phyloP scores from a whole-genome alignment of 2,329 filamentous ascomycete genomes.

The Fusarium lyarnte region DNA sequence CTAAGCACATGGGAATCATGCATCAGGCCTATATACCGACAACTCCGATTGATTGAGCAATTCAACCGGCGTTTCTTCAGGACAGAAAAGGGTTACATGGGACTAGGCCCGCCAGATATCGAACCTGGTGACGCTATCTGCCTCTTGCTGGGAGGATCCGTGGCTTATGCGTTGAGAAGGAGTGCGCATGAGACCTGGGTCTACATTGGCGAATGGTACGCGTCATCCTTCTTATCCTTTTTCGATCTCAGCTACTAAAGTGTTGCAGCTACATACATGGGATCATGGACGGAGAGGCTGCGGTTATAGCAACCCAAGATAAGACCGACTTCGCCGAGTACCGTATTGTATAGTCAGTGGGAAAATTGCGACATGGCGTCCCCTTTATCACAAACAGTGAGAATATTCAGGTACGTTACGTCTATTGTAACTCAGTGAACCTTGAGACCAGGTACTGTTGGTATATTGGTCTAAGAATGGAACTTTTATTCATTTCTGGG shows the following conservation, averaged over 20 bases:
- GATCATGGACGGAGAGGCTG: not conserved
- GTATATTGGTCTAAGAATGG: too few relatives aligned
- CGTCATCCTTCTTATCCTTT: not conserved
- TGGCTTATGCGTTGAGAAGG: not conserved
- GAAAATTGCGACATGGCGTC: not conserved
- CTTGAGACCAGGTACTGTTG: too few relatives aligned
- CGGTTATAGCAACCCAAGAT: not conserved
- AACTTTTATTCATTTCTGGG: too few relatives aligned
- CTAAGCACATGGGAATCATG: conserved; percentile 1
- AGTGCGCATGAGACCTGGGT: not conserved
- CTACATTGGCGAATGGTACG: conserved; percentile 13
- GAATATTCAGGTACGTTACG: too few relatives aligned
- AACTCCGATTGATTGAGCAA: conserved; percentile 5
- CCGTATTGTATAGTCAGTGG: not conserved
- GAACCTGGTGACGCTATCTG: not conserved
- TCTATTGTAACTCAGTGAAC: too few relatives aligned
- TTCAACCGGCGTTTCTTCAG: not conserved
- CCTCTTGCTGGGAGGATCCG: not conserved
- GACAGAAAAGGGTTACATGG: not conserved
- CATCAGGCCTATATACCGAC: not conserved
- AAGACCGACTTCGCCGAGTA: not conserved
- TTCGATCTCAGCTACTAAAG: not conserved
- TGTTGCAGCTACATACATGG: not conserved
- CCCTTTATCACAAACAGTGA: too few relatives aligned
- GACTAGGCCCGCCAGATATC: not conserved